phyloP scores from a whole-genome alignment of 805 yeast genomes.

The Brettanomyces custersianus region DNA sequence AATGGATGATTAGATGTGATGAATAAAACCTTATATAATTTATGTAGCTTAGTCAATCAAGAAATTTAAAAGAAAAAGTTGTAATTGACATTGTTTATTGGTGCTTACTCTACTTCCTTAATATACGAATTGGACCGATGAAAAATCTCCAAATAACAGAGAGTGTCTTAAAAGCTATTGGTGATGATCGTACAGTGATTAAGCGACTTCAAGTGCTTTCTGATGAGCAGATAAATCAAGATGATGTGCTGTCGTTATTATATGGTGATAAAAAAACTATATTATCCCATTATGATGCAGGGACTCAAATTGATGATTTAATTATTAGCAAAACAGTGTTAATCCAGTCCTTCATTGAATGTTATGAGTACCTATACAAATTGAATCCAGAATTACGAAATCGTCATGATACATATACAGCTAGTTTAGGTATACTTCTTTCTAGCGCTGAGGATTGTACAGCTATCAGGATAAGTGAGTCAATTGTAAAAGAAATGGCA shows the following conservation, averaged over 20 bases:
- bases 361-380: constrained; percentile 8
- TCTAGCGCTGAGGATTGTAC: constrained; percentile 23
- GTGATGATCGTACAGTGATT: too few species aligned
- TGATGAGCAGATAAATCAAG: too few species aligned
- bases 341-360: constrained; percentile 13
- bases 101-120: too few species aligned
- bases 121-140: too few species aligned
- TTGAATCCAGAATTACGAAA: neutral
- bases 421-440: constrained; percentile 18
- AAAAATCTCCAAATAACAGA: too few species aligned
- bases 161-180: too few species aligned
- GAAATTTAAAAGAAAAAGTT: neutral
- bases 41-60: neutral
- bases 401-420: constrained; percentile 3
- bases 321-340: constrained; percentile 9
- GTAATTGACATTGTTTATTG: neutral
- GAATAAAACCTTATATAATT: neutral
- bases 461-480: constrained; percentile 10
- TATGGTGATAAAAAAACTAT: too few species aligned
- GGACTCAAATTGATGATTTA: constrained; percentile 8
- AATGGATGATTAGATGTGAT: constrained; percentile 55
- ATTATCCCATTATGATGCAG: neutral
- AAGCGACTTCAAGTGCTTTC: too few species aligned
- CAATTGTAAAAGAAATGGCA: neutral
- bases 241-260: too few species aligned